These are phyloP conservation scores for Filobasidium wieringae DNA, from an alignment of 768 basidiomycete species.

Conservation along the genomic window DNA sequence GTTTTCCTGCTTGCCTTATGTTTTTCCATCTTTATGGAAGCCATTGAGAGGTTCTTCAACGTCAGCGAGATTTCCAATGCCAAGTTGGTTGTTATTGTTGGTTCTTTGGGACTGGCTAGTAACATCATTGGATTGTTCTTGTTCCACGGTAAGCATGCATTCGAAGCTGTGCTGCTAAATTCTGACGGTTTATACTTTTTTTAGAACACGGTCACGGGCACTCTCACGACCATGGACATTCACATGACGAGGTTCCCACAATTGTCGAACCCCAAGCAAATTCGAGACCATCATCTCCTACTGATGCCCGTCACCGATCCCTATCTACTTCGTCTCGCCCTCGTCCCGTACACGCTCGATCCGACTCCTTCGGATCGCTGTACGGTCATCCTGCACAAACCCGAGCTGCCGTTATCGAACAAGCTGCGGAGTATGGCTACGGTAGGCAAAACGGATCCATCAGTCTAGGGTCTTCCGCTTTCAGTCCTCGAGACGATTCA, in stretches of 20 bases:
- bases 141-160: constrained; percentile 62
- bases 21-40: constrained; percentile 88
- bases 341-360: constrained; percentile 15
- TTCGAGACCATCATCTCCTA: neutral
- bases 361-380: constrained; percentile 45
- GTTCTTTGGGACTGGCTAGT: constrained; percentile 72
- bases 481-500: neutral
- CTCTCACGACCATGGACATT: constrained; percentile 18
- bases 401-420: constrained; percentile 49
- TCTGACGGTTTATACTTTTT: neutral
- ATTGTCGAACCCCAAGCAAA: neutral
- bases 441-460: constrained; percentile 15
- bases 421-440: constrained; percentile 62
- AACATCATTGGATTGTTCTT: constrained; percentile 88
- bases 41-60: constrained; percentile 76
- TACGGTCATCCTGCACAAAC: constrained; percentile 51
- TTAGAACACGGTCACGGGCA: constrained; percentile 51
- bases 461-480: neutral
- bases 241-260: constrained; percentile 41
- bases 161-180: neutral
- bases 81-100: constrained; percentile 76
- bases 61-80: constrained; percentile 84
- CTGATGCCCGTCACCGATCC: neutral
- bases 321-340: neutral
- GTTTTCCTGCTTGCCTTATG: constrained; percentile 94